Base-by-base conservation (phyloP, 1,284 basidiomycete species). In the Ganoderma meredithae region DNA sequence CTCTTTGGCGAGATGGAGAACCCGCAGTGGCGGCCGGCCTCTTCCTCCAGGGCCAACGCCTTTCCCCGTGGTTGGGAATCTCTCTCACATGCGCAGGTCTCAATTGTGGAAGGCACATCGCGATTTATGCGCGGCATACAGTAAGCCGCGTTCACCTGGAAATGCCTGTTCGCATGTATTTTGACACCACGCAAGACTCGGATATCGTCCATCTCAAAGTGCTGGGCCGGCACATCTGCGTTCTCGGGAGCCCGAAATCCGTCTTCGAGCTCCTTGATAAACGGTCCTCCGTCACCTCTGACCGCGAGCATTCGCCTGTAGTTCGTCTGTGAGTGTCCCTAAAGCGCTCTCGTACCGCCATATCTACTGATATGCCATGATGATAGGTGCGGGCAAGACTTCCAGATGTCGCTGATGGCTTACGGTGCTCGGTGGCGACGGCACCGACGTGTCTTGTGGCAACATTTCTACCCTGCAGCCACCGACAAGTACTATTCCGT, bases 391-490 rank as follows among this genome's bases (percentile, higher is more conserved):
- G 60, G 60, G n/a, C 60, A 62, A 22, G 43, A 17, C 22, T 62
- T 62, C 60, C 43, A 62, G 25, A 22, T 62, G 27, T 62, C 60
- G 17, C 41, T 43, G 0, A 53, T 53, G 52, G 25, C 52, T 13
- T 73, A 75, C 39, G 66, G 73, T 0, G 55, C 65, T 19, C 60
- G 56, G 33, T 73, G 76, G 76, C 68, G 71, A n/a, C 49, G 49
- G 8, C 68, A 69, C n/a, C 66, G 75, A 2, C 72, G 69, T 19
- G 39, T 69, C 19, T 64, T 75, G 10, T 71, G 74, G 61, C 71
- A 60, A 19, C 41, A 60, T 25, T 60, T 60, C 22, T 41, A 39
- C 15, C 40, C 40, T 15, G 22, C 59, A 8, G 36, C 59, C 13
- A 27, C 22, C 17, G 40, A 27, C 6, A 36, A 33, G 17, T 47